Base-by-base conservation (phyloP, 495 filamentous ascomycete genomes). In the Jackrogersella multiformis region DNA sequence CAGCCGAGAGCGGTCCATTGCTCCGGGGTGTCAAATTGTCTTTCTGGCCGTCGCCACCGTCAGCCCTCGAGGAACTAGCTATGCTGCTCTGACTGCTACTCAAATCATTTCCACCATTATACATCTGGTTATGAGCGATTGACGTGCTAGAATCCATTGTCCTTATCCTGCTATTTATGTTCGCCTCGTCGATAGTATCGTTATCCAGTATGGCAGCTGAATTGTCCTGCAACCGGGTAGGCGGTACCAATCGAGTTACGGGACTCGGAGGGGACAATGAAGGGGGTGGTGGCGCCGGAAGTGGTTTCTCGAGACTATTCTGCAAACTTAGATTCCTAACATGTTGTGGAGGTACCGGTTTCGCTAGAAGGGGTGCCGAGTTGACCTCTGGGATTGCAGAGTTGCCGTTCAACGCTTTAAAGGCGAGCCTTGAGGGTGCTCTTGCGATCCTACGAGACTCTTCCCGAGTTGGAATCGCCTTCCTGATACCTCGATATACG, bases 131-230 rank as follows among this genome's bases (percentile, higher is more conserved):
- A 70, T 77, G 72, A 8, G 79, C 82, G 15, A 76, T 76, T n/a
- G 87, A 84, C 18, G 72, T 81, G 28, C 77, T 77, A 20, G 88
- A 87, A 64, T 91, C 89, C 78, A 89, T 86, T 0, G 84, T 87
- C 71, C 80, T 86, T 20, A 82, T 80, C 56, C 84, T 75, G 71
- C 73, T 81, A 13, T 82, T 80, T 72, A 74, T 68, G 44, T 61
- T 58, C 41, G 36, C 18, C 15, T 64, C 56, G 41, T 76, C 64
- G 42, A 51, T 23, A 4, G 56, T 55, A 41, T 76, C 74, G 18
- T 64, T 61, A 42, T 78, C 76, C 39, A 75, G 15, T 36, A 80
- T 71, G 8, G 73, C 38, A 15, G 45, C 55, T 16, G 61, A 32
- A 28, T 26, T 70, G 30, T 58, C 44, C 39, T 53, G 51, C 1